Percentiles rank a stretch among this genome's conserved stretches.
Conservation (phyloP, 2,329 filamentous ascomycete genomes). For the Cladosporium phlei region DNA sequence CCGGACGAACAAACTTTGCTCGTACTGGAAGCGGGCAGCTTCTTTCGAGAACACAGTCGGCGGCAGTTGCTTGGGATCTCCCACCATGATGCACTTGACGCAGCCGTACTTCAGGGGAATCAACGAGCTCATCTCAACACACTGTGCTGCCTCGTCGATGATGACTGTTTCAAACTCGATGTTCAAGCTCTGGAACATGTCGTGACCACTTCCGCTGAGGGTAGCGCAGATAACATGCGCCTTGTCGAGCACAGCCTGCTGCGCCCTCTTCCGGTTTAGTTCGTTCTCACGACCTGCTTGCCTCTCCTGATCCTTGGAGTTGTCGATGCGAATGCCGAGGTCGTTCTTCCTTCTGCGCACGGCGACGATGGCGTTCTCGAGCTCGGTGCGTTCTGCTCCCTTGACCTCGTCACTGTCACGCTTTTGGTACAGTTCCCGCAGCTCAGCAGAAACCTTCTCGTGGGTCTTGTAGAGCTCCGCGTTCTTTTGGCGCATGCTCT, state of each 20-base stretch:
- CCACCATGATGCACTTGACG: constrained; percentile 92
- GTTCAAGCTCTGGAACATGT: constrained; percentile 90
- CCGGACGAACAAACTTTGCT: constrained; percentile 95
- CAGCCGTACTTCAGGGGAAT: constrained; percentile 98
- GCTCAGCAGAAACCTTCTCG: constrained; percentile 56
- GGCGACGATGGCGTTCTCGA: constrained; percentile 73
- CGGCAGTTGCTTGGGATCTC: constrained; percentile 94
- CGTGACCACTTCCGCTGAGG: constrained; percentile 89
- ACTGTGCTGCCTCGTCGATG: constrained; percentile 97
- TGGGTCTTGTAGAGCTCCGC: constrained; percentile 67
- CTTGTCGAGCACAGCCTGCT: constrained; percentile 84
- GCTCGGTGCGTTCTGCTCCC: constrained; percentile 51
- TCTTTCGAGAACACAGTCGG: constrained; percentile 94
- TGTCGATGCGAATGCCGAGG: constrained; percentile 80
- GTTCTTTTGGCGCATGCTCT: constrained; percentile 47
- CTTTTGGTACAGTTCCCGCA: constrained; percentile 65
- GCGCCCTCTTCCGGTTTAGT: constrained; percentile 73
- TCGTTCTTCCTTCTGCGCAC: constrained; percentile 70
- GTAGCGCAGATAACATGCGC: constrained; percentile 94
- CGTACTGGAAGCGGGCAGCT: constrained; percentile 87
- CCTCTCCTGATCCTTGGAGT: constrained; percentile 78
- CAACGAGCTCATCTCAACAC: constrained; percentile 90
- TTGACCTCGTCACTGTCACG: constrained; percentile 54
- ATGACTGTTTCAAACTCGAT: constrained; percentile 98
- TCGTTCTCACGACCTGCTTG: constrained; percentile 78